Percentiles rank a stretch among this genome's conserved stretches.
These are phyloP conservation scores for Xylariaceae sp. DNA, from an alignment of 2,329 filamentous ascomycete species.

Conservation along the genomic window DNA sequence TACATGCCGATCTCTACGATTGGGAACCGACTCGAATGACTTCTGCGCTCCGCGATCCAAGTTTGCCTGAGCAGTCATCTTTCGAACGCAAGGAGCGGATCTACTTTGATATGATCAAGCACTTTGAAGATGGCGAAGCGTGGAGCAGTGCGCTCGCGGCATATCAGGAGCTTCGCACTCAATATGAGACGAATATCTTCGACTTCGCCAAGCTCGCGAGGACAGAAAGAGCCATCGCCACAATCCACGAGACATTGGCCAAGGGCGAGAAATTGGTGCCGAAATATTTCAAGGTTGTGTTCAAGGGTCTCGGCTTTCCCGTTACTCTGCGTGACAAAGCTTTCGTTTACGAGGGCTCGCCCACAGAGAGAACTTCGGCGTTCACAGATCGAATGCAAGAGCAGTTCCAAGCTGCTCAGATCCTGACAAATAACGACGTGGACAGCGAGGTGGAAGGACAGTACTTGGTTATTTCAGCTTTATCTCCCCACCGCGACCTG, in stretches of 20 bases:
- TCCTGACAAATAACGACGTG: conserved; percentile 64
- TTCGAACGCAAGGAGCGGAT: conserved; percentile 92
- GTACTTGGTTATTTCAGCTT: conserved; percentile 75
- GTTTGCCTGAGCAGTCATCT: conserved; percentile 76
- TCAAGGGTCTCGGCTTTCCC: conserved; percentile 86
- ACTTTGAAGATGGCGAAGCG: conserved; percentile 90
- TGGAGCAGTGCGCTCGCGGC: conserved; percentile 85
- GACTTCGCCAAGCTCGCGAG: conserved; percentile 90
- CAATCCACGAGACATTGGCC: conserved; percentile 82
- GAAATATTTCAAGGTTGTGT: conserved; percentile 88
- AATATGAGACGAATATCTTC: conserved; percentile 86
- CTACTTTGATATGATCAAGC: conserved; percentile 91
- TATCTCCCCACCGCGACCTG: conserved; percentile 79
- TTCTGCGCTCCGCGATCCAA: conserved; percentile 64
- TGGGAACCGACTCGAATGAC: conserved; percentile 75
- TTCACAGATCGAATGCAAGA: conserved; percentile 93
- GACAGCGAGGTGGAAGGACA: conserved; percentile 85
- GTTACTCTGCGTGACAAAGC: conserved; percentile 78
- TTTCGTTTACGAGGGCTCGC: conserved; percentile 82
- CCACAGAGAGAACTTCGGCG: conserved; percentile 69
- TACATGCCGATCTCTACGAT: conserved; percentile 89
- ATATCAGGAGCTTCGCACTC: conserved; percentile 85
- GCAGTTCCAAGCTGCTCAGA: conserved; percentile 80
- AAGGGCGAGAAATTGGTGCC: conserved; percentile 75
- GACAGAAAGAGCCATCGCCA: conserved; percentile 84